These are phyloP conservation scores for Monilinia fructicola DNA, from an alignment of 2,329 filamentous ascomycete species.

Conservation along the genomic window DNA sequence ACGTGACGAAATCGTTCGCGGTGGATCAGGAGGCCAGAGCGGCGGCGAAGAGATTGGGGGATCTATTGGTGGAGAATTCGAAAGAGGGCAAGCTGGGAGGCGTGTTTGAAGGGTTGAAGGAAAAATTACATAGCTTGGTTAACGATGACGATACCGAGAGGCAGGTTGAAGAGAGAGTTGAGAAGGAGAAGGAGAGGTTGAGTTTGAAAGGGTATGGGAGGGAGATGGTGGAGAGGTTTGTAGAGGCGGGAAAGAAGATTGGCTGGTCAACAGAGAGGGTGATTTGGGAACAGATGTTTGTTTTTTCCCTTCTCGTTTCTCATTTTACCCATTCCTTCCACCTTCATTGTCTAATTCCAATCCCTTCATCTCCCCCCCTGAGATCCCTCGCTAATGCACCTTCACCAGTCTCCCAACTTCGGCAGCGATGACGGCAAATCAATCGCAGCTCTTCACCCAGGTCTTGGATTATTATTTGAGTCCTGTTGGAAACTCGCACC, in stretches of 20 bases:
- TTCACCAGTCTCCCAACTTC: constrained; percentile 52
- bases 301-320: not conserved
- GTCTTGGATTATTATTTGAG: constrained; percentile 71
- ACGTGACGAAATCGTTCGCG: constrained; percentile 59
- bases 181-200: constrained; percentile 46
- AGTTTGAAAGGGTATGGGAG: constrained; percentile 63
- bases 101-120: constrained; percentile 4
- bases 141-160: constrained; percentile 34
- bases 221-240: constrained; percentile 62
- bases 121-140: not conserved
- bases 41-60: constrained; percentile 58
- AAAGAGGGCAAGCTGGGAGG: constrained; percentile 52
- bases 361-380: not conserved
- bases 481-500: constrained; percentile 51
- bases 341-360: too few species aligned
- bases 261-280: constrained; percentile 60
- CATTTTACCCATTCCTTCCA: not conserved
- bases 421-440: constrained; percentile 66
- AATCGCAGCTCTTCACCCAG: constrained; percentile 71
- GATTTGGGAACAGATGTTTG: constrained; percentile 45
- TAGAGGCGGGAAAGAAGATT: constrained; percentile 53
- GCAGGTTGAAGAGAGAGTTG: constrained; percentile 43
- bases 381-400: not conserved
- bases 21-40: constrained; percentile 58
- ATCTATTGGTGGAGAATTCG: constrained; percentile 63